Conservation (phyloP, 2,329 filamentous ascomycete species). For the Cyphellophora attinorum region DNA sequence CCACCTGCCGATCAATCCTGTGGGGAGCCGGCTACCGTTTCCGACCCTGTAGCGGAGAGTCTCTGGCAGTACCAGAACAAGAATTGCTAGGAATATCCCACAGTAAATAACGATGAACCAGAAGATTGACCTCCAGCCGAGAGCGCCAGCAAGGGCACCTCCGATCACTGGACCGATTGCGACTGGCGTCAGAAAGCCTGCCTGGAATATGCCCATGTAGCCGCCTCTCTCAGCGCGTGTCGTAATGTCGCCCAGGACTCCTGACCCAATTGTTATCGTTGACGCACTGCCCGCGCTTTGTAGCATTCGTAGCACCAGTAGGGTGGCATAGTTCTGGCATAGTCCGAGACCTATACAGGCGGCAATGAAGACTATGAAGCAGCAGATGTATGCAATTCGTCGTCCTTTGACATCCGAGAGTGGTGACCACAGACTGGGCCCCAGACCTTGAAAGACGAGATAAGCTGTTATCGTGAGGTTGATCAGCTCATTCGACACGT, state of each 20-base stretch:
- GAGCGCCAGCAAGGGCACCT: conserved; percentile 25
- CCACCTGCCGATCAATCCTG: conserved; percentile 11
- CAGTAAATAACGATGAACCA: conserved; percentile 33
- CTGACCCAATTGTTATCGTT: conserved; percentile 33
- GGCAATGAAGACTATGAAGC: conserved; percentile 30
- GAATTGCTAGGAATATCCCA: conserved; percentile 23
- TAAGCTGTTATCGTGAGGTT: conserved; percentile 38
- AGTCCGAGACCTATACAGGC: conserved; percentile 32
- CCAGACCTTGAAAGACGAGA: conserved; percentile 34
- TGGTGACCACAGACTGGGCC: conserved; percentile 32
- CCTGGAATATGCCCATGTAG: conserved; percentile 38
- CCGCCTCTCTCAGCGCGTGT: conserved; percentile 30
- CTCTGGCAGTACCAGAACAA: conserved; percentile 29
- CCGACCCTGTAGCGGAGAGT: conserved; percentile 28
- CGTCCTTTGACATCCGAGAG: conserved; percentile 33
- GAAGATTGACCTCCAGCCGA: conserved; percentile 35
- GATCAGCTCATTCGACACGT: conserved; percentile 28
- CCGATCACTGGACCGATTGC: conserved; percentile 35
- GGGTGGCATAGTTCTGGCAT: conserved; percentile 26
- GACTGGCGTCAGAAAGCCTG: conserved; percentile 33
- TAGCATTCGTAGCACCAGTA: conserved; percentile 31
- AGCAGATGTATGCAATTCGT: conserved; percentile 28
- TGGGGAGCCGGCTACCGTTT: conserved; percentile 21
- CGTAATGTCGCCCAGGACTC: conserved; percentile 34
- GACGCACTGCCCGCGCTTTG: conserved; percentile 35